phyloP scores from a whole-genome alignment of 2,329 filamentous ascomycete genomes.

The Alternaria ventricosa region DNA sequence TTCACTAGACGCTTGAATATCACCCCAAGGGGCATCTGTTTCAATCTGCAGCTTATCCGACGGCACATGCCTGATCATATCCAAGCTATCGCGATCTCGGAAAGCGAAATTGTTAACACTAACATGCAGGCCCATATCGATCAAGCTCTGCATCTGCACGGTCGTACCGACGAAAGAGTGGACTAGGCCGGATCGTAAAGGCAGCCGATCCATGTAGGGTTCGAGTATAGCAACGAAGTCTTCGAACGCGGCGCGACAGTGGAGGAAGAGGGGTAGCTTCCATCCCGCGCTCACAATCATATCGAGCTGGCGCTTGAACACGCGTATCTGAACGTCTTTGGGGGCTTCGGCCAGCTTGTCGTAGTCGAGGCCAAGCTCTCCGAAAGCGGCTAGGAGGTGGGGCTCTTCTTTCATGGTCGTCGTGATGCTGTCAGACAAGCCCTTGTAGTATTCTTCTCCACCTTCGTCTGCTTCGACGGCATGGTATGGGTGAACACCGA shows the following conservation, averaged over 20 bases:
- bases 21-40: constrained; percentile 59
- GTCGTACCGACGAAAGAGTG: constrained; percentile 51
- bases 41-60: constrained; percentile 54
- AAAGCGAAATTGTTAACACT: constrained; percentile 62
- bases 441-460: constrained; percentile 33
- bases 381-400: constrained; percentile 53
- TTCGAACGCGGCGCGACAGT: constrained; percentile 52
- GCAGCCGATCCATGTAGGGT: constrained; percentile 49
- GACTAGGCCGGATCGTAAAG: constrained; percentile 44
- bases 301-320: constrained; percentile 53
- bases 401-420: constrained; percentile 21
- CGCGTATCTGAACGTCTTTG: constrained; percentile 51
- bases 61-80: constrained; percentile 54
- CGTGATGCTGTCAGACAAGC: constrained; percentile 32
- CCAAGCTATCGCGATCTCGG: constrained; percentile 45
- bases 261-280: constrained; percentile 52
- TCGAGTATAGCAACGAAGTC: constrained; percentile 54
- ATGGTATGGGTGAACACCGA: constrained; percentile 61
- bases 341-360: constrained; percentile 54
- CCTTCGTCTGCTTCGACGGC: constrained; percentile 52
- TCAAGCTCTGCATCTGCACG: constrained; percentile 50
- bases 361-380: constrained; percentile 60
- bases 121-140: constrained; percentile 51
- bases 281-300: constrained; percentile 42
- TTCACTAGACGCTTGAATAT: constrained; percentile 47